phyloP scores from a whole-genome alignment of 2,329 filamentous ascomycete species.

The Sordariomycetes sp. region DNA sequence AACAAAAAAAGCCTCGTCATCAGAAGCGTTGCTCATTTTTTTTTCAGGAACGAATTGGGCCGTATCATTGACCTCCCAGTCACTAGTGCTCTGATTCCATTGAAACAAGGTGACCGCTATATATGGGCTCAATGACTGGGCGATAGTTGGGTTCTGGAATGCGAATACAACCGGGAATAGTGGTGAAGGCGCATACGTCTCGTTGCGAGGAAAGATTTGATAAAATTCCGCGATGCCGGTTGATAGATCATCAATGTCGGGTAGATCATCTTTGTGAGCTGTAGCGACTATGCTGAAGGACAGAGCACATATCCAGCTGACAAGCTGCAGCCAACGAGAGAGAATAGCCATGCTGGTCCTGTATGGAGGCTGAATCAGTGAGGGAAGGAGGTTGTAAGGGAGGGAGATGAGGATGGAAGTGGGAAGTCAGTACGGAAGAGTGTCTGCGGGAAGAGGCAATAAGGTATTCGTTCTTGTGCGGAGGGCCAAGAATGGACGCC shows the following conservation, averaged over 20 bases:
- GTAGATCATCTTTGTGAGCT: conserved; percentile 1
- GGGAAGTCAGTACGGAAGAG: conserved; percentile 3
- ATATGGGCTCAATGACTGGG: conserved; percentile 3
- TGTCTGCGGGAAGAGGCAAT: conserved; percentile 3
- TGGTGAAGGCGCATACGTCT: conserved; percentile 3
- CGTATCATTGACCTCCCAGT: conserved; percentile 3
- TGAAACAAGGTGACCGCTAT: conserved; percentile 2
- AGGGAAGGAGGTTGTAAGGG: not conserved
- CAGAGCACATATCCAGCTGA: conserved; percentile 4
- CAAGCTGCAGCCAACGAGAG: conserved; percentile 4
- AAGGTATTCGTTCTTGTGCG: not conserved
- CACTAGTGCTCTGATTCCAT: conserved; percentile 4
- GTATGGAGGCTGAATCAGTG: conserved; percentile 1
- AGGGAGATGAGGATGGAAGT: conserved; percentile 1
- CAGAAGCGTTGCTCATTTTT: conserved; percentile 1
- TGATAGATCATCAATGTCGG: conserved; percentile 4
- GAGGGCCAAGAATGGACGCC: too few relatives aligned
- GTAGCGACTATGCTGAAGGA: conserved; percentile 3
- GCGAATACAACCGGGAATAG: conserved; percentile 2
- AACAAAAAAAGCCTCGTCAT: conserved; percentile 1
- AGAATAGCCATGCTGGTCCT: conserved; percentile 3
- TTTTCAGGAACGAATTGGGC: not conserved
- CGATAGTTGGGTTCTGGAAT: conserved; percentile 4
- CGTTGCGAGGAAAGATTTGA: conserved; percentile 5
- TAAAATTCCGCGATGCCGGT: conserved; percentile 4